Conservation (phyloP, 2,329 filamentous ascomycete species). For the Domatiomyces globalis region DNA sequence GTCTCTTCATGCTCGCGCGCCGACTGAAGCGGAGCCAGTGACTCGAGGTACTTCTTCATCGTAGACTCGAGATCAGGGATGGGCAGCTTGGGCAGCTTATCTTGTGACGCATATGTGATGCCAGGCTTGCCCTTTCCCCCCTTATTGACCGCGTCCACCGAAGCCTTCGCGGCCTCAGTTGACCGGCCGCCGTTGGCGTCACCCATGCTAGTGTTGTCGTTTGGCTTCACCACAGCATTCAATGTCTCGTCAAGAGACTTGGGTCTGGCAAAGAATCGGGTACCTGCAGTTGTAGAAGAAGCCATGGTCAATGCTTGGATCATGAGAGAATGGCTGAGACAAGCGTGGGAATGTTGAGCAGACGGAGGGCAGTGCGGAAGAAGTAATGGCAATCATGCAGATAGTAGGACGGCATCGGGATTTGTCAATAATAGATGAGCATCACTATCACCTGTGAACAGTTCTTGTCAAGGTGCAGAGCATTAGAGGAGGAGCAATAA, state of each 20-base stretch:
- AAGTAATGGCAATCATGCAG: slow-evolving; percentile 86
- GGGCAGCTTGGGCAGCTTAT: slow-evolving; percentile 77
- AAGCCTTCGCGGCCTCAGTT: slow-evolving; percentile 12
- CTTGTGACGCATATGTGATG: slow-evolving; percentile 79
- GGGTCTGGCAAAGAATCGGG: slow-evolving; percentile 56
- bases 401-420: slow-evolving; percentile 60
- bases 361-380: slow-evolving; percentile 76
- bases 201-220: slow-evolving; percentile 33
- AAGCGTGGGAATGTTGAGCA: slow-evolving; percentile 65
- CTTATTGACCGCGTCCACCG: slow-evolving; percentile 28
- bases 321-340: slow-evolving; percentile 64
- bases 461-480: not conserved
- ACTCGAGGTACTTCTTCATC: slow-evolving; percentile 63
- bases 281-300: slow-evolving; percentile 44
- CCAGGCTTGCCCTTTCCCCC: slow-evolving; percentile 42
- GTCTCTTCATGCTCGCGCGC: slow-evolving; percentile 73
- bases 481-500: not conserved
- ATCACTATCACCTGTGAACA: not conserved
- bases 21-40: slow-evolving; percentile 67
- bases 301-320: slow-evolving; percentile 38
- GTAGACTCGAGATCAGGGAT: slow-evolving; percentile 76
- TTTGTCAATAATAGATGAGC: not conserved
- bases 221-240: slow-evolving; percentile 53
- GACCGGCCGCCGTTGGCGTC: slow-evolving; percentile 16
- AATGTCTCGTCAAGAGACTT: slow-evolving; percentile 60